Evolutionary conservation across 441 rosid species (phyloP).

Genomic region (California macrophylla): DNA sequence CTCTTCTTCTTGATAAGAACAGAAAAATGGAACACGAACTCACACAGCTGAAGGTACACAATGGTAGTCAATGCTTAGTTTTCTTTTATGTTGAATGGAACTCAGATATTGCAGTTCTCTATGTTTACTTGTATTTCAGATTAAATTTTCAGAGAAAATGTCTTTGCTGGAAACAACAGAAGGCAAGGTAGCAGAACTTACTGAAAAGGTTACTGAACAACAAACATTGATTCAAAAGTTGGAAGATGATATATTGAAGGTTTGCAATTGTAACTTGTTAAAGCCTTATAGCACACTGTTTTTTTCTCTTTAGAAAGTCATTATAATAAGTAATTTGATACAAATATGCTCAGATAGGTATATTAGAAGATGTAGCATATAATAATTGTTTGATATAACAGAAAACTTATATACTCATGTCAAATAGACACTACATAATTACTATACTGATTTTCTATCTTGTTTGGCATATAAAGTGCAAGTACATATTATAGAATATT

Average conservation of each 20-base stretch:
- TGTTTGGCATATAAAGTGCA: neutral
- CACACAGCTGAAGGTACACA: constrained; percentile 73
- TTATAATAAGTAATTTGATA: neutral
- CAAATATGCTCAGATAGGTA: neutral
- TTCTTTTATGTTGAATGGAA: neutral
- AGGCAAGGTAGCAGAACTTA: constrained; percentile 60
- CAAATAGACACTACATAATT: neutral
- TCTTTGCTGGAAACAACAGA: constrained; percentile 74
- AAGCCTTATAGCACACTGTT: neutral
- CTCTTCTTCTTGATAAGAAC: constrained; percentile 96
- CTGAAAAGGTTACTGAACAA: constrained; percentile 66
- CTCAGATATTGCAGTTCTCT: constrained; percentile 3
- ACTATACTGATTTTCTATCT: neutral
- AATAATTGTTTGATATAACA: neutral
- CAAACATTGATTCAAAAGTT: constrained; percentile 81
- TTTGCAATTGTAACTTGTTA: constrained; percentile 27
- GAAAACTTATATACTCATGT: neutral
- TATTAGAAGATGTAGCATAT: neutral
- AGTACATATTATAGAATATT: neutral
- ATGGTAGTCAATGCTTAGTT: constrained; percentile 3
- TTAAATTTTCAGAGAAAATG: constrained; percentile 75
- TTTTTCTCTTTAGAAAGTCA: neutral
- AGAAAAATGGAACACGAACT: constrained; percentile 95
- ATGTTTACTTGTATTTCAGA: constrained; percentile 35
- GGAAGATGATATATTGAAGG: constrained; percentile 97